A percentile compares a stretch with the other conserved stretches of the same genome.
These are phyloP conservation scores for Erigeron canadensis DNA, from an alignment of 129 eudicot species.

Conservation along the genomic window DNA sequence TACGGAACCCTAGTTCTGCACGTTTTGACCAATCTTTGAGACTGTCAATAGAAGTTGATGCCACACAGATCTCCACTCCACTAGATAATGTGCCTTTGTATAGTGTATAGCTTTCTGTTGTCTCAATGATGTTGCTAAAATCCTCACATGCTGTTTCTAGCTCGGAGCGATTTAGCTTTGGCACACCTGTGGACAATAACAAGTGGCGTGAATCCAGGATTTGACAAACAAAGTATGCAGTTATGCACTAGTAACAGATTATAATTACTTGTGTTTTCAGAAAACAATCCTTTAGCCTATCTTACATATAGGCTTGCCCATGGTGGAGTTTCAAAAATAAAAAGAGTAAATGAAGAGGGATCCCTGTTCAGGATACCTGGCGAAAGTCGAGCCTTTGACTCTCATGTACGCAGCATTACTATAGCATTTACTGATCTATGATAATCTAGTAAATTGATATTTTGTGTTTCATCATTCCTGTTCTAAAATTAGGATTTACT, in stretches of 20 bases:
- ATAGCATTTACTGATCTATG: too few species aligned
- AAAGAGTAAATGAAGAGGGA: too few species aligned
- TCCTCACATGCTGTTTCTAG: conserved; percentile 97
- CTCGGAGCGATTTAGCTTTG: conserved; percentile 79
- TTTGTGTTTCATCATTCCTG: too few species aligned
- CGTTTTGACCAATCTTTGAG: conserved; percentile 67
- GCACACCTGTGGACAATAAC: conserved; percentile 57
- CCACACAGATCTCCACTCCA: conserved; percentile 88
- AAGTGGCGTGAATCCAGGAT: not conserved
- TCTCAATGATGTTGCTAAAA: conserved; percentile 76
- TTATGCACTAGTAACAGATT: not conserved
- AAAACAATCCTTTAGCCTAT: not conserved
- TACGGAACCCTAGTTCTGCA: conserved; percentile 59
- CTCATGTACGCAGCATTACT: too few species aligned
- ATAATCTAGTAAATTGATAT: too few species aligned
- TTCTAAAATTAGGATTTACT: too few species aligned
- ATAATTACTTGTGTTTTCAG: not conserved
- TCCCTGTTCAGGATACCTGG: too few species aligned
- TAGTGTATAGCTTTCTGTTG: conserved; percentile 48
- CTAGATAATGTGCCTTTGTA: conserved; percentile 95
- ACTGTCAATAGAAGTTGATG: conserved; percentile 48
- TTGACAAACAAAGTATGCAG: not conserved
- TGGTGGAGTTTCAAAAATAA: not conserved
- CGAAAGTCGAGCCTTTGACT: too few species aligned
- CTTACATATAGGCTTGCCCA: conserved; percentile 1